Conservation (phyloP, 371 early-diverging fungal genomes). For the Mortierella sp. region DNA sequence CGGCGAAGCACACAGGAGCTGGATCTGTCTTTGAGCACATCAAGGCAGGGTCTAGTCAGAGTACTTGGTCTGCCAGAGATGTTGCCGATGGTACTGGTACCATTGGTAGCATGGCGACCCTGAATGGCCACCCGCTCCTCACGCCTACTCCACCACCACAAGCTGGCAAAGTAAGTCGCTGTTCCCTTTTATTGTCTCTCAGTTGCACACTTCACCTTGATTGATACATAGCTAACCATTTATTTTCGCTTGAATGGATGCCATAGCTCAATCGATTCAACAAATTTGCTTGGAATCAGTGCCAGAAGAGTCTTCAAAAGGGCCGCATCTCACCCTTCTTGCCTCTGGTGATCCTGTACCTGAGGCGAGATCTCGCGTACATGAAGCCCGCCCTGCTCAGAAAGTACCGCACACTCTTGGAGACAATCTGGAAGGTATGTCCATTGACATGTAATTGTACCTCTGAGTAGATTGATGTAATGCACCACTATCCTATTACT, state of each 20-base stretch:
- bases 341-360: conserved; percentile 55
- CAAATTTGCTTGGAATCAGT: conserved; percentile 60
- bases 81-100: conserved; percentile 1
- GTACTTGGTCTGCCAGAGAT: conserved; percentile 6
- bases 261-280: conserved; percentile 57
- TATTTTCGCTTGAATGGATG: not conserved
- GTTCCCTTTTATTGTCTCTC: not conserved
- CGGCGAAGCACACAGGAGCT: conserved; percentile 9
- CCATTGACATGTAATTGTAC: not conserved
- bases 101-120: not conserved
- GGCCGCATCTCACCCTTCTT: conserved; percentile 56
- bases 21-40: conserved; percentile 34
- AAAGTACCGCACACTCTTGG: conserved; percentile 47
- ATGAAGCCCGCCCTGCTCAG: conserved; percentile 54
- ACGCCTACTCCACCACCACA: conserved; percentile 26
- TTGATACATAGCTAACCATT: no score
- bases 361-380: conserved; percentile 59
- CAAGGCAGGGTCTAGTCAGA: conserved; percentile 38
- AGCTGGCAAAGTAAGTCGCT: conserved; percentile 26
- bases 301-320: conserved; percentile 48
- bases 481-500: not conserved
- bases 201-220: no score
- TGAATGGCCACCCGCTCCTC: not conserved
- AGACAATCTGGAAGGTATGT: conserved; percentile 55
- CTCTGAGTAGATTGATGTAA: no score